Evolutionary conservation across 2,329 filamentous ascomycete genomes (phyloP).

Genomic region (Stagonosporopsis cucurbitacearum): DNA sequence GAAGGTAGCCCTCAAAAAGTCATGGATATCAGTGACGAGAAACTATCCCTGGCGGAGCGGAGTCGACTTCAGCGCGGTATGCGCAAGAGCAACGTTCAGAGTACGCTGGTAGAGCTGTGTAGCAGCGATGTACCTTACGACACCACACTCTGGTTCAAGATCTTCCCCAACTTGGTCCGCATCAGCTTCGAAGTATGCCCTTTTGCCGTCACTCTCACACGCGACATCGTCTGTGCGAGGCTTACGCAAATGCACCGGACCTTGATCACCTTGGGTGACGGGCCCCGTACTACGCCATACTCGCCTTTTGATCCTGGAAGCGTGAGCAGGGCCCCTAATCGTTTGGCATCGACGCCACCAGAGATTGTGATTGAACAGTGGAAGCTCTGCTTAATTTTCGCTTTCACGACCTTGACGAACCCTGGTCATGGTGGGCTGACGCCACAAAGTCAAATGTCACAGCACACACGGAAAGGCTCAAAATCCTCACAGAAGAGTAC

Average conservation of each 20-base stretch:
- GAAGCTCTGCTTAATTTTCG: constrained; percentile 97
- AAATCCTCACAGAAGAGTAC: constrained; percentile 70
- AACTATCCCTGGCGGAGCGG: constrained; percentile 87
- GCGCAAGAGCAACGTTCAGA: constrained; percentile 81
- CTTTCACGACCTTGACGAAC: constrained; percentile 91
- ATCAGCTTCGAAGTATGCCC: constrained; percentile 90
- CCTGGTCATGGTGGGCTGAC: constrained; percentile 67
- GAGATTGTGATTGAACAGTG: constrained; percentile 94
- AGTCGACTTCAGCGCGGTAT: constrained; percentile 91
- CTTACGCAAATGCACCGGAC: constrained; percentile 91
- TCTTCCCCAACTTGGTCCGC: constrained; percentile 93
- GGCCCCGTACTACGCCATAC: constrained; percentile 54
- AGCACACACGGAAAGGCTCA: constrained; percentile 84
- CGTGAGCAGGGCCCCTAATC: constrained; percentile 64
- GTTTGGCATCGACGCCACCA: constrained; percentile 70
- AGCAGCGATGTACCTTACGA: constrained; percentile 96
- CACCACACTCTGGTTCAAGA: constrained; percentile 94
- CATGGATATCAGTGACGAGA: constrained; percentile 90
- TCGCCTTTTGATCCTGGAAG: constrained; percentile 66
- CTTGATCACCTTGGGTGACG: constrained; percentile 80
- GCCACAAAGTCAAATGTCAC: constrained; percentile 62
- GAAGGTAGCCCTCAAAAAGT: constrained; percentile 88
- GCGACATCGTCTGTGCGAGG: constrained; percentile 90
- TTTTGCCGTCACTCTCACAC: constrained; percentile 86
- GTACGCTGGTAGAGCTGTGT: constrained; percentile 89